Percentiles rank a stretch among this genome's conserved stretches.
Evolutionary conservation across 495 filamentous ascomycete genomes (phyloP).

Genomic region (Neurospora sp.): DNA sequence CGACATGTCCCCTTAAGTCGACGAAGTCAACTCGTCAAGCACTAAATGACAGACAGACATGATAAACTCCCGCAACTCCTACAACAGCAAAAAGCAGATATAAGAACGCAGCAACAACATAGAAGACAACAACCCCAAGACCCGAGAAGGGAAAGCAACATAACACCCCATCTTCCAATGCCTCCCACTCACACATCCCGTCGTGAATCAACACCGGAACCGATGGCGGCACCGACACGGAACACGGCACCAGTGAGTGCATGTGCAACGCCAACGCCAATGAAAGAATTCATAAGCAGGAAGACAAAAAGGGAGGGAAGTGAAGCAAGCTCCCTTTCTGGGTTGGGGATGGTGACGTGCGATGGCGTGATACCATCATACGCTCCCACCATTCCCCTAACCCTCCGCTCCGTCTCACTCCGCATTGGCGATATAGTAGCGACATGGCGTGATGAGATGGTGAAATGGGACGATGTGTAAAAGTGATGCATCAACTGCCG

Average conservation of each 20-base stretch:
- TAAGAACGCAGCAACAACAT: background rate
- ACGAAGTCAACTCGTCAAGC: background rate
- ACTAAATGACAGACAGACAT: background rate
- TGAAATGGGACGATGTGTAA: background rate
- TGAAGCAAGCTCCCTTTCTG: background rate
- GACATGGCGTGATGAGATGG: background rate
- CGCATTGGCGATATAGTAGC: background rate
- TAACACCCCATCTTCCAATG: background rate
- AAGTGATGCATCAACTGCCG: background rate
- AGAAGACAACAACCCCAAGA: background rate
- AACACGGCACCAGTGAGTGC: background rate
- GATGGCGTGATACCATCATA: background rate
- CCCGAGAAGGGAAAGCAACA: background rate
- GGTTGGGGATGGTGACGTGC: background rate
- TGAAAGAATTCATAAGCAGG: background rate
- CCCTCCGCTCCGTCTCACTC: background rate
- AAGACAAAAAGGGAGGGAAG: background rate
- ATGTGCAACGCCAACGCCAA: background rate
- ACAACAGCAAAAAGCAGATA: background rate
- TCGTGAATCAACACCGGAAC: background rate
- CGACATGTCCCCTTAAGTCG: background rate
- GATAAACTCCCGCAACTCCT: background rate
- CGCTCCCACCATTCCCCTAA: background rate
- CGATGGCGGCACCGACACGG: background rate
- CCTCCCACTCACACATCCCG: background rate